Evolutionary conservation across 805 yeast genomes (phyloP), one percentile per base, ranked within the genome.

Genomic region (Yarrowia osloensis): DNA sequence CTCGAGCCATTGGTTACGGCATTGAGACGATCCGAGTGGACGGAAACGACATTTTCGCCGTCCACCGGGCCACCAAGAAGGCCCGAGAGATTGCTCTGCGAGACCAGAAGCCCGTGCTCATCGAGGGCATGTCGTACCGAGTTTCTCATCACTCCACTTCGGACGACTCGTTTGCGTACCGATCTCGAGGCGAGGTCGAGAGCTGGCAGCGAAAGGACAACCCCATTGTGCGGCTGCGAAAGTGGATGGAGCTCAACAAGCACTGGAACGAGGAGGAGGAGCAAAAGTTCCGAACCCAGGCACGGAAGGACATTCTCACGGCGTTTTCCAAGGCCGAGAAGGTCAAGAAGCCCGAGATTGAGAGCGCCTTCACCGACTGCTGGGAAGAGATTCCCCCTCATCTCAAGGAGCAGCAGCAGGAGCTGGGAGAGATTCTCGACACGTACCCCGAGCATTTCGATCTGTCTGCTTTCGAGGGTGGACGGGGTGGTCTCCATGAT

Each of bases 111-210:
- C 77, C 78, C 3, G 72, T 76, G 17, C 71, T 76, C 33, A 73
- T 76, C 37, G 78, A 76, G 68, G 76, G 77, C 67, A 76, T 76
- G 78, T 74, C 77, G 8, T 76, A 76, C 68, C 71, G 78, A 22
- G 76, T 75, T 9, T 74, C 77, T 0, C 78, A 76, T 67, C 78
- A 76, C 68, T 76, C 78, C 9, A 76, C 78, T 6, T 71, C 75
- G 7, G 78, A 76, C 57, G 78, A 76, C 69, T 74, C 77, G 39
- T 76, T 74, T 69, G 77, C 78, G 2, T 76, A 76, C 67, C 71
- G 78, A 21, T 73, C 77, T 17, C 67, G 71, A 65, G 65, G 69
- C 13, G 78, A 76, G 49, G 77, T 76, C 7, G 77, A 75, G 49
- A 71, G 74, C 62, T 76, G 78, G 78, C 71, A 73, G 65, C 72